phyloP scores from a whole-genome alignment of 1,284 basidiomycete genomes.

The Uromyces viciae-fabae region DNA sequence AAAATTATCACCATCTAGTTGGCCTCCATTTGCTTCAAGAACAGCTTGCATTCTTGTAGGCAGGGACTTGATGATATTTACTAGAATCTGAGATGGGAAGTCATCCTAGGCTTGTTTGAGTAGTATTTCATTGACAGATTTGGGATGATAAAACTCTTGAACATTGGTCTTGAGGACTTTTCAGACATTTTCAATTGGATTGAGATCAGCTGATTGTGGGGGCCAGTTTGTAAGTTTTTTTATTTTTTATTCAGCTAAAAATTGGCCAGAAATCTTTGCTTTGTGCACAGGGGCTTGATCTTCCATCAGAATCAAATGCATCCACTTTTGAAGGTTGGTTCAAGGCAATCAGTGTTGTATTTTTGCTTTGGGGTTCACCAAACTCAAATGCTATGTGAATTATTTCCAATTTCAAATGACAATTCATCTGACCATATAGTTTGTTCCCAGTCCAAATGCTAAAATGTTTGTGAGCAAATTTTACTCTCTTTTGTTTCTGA shows the following conservation, averaged over 20 bases:
- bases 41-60: constrained; percentile 10
- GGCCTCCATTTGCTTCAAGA: background rate
- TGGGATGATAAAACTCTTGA: background rate
- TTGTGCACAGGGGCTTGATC: constrained; percentile 7
- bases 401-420: constrained; percentile 6
- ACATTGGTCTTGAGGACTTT: constrained; percentile 22
- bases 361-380: background rate
- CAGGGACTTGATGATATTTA: constrained; percentile 5
- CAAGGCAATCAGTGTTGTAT: too few relatives aligned
- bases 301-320: constrained; percentile 7
- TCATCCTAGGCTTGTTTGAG: constrained; percentile 3
- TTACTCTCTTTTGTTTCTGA: background rate
- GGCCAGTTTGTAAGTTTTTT: background rate
- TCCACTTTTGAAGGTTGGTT: constrained; percentile 22
- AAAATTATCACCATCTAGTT: too few relatives aligned
- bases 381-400: background rate
- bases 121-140: background rate
- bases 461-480: background rate
- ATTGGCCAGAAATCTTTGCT: background rate
- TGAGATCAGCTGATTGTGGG: too few relatives aligned
- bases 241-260: background rate
- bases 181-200: constrained; percentile 34
- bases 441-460: background rate
- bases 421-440: constrained; percentile 8
- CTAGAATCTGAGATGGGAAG: background rate